Conservation (phyloP, 2,329 filamentous ascomycete species). For the Stagonosporopsis chrysanthemi region DNA sequence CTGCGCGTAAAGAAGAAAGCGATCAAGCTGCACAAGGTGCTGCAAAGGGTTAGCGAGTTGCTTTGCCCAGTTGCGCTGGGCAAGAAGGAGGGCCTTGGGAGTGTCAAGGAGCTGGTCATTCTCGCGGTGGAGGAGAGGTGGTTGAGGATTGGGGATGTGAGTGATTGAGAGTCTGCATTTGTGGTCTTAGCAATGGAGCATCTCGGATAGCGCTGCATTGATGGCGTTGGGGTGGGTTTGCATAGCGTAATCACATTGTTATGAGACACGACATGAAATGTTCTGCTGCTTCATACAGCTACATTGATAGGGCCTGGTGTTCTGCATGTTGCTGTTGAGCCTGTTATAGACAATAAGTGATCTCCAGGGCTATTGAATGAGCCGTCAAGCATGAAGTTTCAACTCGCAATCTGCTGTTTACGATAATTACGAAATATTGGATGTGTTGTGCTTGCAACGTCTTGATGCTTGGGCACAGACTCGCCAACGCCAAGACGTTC, state of each 20-base stretch:
- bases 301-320: background rate
- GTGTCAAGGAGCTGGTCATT: constrained; percentile 46
- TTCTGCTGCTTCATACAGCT: background rate
- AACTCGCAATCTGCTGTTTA: no score
- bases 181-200: background rate
- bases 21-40: constrained; percentile 45
- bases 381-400: no score
- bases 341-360: no score
- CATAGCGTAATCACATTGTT: background rate
- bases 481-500: background rate
- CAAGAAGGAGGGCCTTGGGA: constrained; percentile 30
- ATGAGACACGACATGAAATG: background rate
- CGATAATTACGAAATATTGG: background rate
- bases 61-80: constrained; percentile 50
- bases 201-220: background rate
- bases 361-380: background rate
- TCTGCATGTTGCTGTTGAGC: background rate
- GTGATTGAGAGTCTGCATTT: background rate
- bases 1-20: constrained; percentile 46
- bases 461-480: background rate
- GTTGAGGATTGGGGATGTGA: constrained; percentile 46
- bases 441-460: background rate
- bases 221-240: background rate
- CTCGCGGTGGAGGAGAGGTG: constrained; percentile 45
- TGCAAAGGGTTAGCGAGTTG: constrained; percentile 48